Conservation (phyloP, 305 asterid genomes). For the Petunia hybrid region DNA sequence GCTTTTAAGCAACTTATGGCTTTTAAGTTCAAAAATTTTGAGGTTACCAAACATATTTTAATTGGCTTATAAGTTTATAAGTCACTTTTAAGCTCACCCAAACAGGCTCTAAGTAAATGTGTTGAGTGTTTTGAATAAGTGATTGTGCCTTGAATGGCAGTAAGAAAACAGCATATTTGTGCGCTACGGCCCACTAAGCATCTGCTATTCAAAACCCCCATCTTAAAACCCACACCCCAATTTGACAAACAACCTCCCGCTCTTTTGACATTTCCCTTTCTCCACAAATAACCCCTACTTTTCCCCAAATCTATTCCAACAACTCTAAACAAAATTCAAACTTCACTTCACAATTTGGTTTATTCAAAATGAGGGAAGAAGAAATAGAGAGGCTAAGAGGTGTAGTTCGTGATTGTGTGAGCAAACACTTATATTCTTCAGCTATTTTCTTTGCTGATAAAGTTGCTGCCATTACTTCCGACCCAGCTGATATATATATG, state of each 20-base stretch:
- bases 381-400: slow-evolving; percentile 91
- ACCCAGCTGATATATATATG: slow-evolving; percentile 98
- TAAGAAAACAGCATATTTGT: no score
- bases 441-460: slow-evolving; percentile 98
- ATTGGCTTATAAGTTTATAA: no score
- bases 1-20: no score
- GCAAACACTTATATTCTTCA: slow-evolving; percentile 96
- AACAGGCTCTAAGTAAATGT: no score
- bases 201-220: no score
- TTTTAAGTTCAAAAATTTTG: no score
- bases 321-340: not conserved
- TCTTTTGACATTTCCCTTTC: not conserved
- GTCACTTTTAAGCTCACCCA: no score
- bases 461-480: slow-evolving; percentile 95
- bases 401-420: slow-evolving; percentile 93
- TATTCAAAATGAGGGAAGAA: slow-evolving; percentile 75
- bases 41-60: no score
- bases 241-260: not conserved
- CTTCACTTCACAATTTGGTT: not conserved
- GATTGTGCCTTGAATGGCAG: no score
- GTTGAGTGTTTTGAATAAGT: no score
- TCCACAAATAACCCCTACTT: not conserved
- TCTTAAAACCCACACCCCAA: no score
- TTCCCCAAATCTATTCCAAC: not conserved
- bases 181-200: no score